Base-by-base conservation (phyloP, 164 flowering plant genomes). In the Tinospora cordifolia region DNA sequence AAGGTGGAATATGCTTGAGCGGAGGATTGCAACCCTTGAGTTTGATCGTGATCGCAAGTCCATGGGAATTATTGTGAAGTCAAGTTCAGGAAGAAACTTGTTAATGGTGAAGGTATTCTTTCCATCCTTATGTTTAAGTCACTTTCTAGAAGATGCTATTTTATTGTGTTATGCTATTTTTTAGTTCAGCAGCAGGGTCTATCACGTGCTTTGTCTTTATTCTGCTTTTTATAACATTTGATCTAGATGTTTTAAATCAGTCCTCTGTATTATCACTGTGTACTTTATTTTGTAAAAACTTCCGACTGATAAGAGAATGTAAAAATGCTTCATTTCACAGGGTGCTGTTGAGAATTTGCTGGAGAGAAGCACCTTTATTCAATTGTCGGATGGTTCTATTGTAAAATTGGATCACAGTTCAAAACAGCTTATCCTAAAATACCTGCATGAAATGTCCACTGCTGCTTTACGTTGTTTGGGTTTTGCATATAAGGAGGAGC, bases 11-110 rank as follows among this genome's bases (percentile, higher is more conserved):
- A 71, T 72, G 38, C 70, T 65, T 69, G 92, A 83, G 57, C 73
- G 72, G 22, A 81, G 97, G 67, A 87, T 94, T 82, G 98, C 90
- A 44, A 94, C 98, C 69, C 91, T 92, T 73, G 98, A 94, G 82
- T 94, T 94, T 80, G 98, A 90, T 69, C 96, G 96, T 36, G 92
- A 86, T 77, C 75, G 97, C 67, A 94, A 94, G 75, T 94, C 98
- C 39, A 94, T 94, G 98, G 97, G 98, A 49, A 96, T 93, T 34
- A 86, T 94, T 80, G 93, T 79, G 30, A 79, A 78, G 54, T 90
- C 96, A 5, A 65, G 51, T 14, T 81, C 88, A 8, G 96, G 97
- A 70, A 87, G 69, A 68, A 93, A 88, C 58, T 70, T 87, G 40
- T 71, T 94, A 69, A 84, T 94, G 11, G 97, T 94, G 62, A 94